A percentile compares a stretch with the other conserved stretches of the same genome.
phyloP scores from a whole-genome alignment of 2,329 filamentous ascomycete genomes.

The Onygena corvina region DNA sequence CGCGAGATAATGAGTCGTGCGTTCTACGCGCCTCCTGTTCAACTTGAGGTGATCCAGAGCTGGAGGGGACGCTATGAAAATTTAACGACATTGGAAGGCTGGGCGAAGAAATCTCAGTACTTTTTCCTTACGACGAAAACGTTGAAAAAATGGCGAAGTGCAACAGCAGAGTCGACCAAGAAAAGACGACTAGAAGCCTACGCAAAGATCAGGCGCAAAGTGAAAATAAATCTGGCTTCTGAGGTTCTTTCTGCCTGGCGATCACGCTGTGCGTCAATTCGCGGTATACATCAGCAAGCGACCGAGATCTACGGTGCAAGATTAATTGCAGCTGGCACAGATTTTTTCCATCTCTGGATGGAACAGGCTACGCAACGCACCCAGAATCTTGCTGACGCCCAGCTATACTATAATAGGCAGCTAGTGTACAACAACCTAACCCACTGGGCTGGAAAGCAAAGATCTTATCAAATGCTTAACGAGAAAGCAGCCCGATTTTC shows the following conservation, averaged over 20 bases:
- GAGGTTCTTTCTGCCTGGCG: conserved; percentile 32
- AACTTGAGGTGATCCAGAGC: conserved; percentile 29
- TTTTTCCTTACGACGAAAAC: conserved; percentile 43
- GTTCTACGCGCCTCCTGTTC: conserved; percentile 33
- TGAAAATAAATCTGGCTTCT: conserved; percentile 44
- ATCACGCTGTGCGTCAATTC: conserved; percentile 23
- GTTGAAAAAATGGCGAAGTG: conserved; percentile 42
- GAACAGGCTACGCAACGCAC: conserved; percentile 27
- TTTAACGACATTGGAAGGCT: conserved; percentile 38
- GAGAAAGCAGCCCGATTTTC: conserved; percentile 37
- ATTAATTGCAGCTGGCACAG: conserved; percentile 25
- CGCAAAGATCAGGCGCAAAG: conserved; percentile 39
- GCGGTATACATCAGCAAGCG: conserved; percentile 32
- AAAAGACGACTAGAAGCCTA: conserved; percentile 46
- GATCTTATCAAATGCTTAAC: conserved; percentile 26
- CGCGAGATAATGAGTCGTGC: conserved; percentile 32
- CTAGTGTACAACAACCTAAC: conserved; percentile 29
- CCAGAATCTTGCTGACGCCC: conserved; percentile 28
- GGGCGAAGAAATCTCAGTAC: conserved; percentile 45
- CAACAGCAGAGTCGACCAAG: conserved; percentile 40
- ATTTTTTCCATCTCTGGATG: conserved; percentile 35
- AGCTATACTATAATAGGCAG: conserved; percentile 29
- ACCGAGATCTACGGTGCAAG: conserved; percentile 26
- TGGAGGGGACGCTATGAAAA: conserved; percentile 33
- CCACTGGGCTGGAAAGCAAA: conserved; percentile 27